Conservation (phyloP, 768 basidiomycete species). For the Stropharia rugosoannulata region DNA sequence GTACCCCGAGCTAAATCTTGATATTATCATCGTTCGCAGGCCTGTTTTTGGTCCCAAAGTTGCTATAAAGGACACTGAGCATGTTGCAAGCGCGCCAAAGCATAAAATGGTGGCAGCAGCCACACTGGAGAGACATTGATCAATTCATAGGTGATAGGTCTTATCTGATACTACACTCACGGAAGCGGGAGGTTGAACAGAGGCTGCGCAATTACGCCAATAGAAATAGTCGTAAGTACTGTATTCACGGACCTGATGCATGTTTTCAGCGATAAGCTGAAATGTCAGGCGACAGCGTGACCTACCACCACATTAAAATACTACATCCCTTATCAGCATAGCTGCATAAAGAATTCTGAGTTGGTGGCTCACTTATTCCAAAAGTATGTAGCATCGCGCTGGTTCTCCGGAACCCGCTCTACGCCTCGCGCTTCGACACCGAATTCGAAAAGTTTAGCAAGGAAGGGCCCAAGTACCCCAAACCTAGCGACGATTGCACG, state of each 20-base stretch:
- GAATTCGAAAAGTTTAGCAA: constrained; percentile 15
- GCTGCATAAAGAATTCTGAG: neutral
- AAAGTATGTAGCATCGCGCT: constrained; percentile 12
- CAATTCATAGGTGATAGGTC: neutral
- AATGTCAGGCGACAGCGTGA: too few species aligned
- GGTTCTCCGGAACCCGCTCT: constrained; percentile 15
- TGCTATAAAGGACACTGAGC: constrained; percentile 13
- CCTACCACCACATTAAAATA: constrained; percentile 20
- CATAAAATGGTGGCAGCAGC: constrained; percentile 15
- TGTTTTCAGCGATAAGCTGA: neutral
- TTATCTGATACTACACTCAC: constrained; percentile 1
- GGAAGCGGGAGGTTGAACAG: constrained; percentile 13
- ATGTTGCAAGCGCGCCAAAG: constrained; percentile 15
- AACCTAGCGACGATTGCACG: constrained; percentile 11
- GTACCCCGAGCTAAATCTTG: constrained; percentile 17
- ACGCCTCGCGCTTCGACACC: constrained; percentile 17
- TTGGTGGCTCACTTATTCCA: constrained; percentile 14
- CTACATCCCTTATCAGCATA: neutral
- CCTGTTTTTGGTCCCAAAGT: constrained; percentile 16
- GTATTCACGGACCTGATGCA: constrained; percentile 16
- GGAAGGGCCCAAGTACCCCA: constrained; percentile 11
- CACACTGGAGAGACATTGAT: neutral
- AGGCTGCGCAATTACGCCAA: constrained; percentile 14
- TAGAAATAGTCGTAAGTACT: constrained; percentile 16
- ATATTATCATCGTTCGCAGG: constrained; percentile 16